Evolutionary conservation across 2,329 filamentous ascomycete species (phyloP), one percentile per base, ranked within the genome.

Genomic region (Pseudovirgaria hyperparasitica): DNA sequence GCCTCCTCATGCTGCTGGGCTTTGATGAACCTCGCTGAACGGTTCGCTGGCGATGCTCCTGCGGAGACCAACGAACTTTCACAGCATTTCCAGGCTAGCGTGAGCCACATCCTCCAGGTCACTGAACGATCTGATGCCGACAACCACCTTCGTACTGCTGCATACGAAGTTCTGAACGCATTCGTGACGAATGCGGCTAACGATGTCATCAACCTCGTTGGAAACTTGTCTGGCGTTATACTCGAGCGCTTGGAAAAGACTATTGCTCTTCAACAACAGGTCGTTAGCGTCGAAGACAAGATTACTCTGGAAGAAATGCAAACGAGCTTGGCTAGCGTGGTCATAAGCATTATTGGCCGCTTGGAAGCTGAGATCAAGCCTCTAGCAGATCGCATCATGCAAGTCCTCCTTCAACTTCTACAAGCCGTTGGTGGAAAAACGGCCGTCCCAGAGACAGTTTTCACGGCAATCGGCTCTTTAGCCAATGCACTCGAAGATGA

Each of bases 1-100:
- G 90, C 87, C 17, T 76, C 84, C 29, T 98, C 90, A 16, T 96
- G 90, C 73, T 98, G 90, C 63, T 94, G 92, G 90, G 86, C 90
- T 17, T 63, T 98, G 40, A 96, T 98, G 82, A 98, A 96, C 60
- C 63, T 98, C 50, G 87, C 90, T 8, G 90, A 98, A 52, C 79
- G 86, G 35, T 98, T 96, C 52, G 82, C 85, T 16, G 84, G 85
- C 31, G 86, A 94, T 29, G 69, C 76, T 30, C 82, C 82, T 26
- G 78, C 76, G 34, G 65, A 77, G 43, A 66, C 66, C 25, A 98
- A 96, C 60, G 70, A 84, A 22, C 66, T 98, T 26, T 92, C 86
- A 2, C 74, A 77, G 36, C 84, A 94, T 60, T 98, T 98, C 63
- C 79, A 93, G 58, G 73, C 86, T 45, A 93, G 86, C 50, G 78